phyloP scores from a whole-genome alignment of 2,329 filamentous ascomycete species.

The Rhynchosporium graminicola region DNA sequence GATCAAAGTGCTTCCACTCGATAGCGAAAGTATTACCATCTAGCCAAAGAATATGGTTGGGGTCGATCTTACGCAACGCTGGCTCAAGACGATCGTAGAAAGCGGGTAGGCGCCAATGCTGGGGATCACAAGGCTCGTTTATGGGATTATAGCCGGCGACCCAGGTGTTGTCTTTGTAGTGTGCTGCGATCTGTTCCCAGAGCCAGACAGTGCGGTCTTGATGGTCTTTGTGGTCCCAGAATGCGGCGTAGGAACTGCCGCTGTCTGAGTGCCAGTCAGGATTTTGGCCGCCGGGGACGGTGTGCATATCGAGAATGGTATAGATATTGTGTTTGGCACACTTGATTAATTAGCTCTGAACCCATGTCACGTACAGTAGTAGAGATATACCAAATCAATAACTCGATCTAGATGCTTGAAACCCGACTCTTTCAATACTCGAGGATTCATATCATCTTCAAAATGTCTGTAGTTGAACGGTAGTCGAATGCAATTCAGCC shows the following conservation, averaged over 20 bases:
- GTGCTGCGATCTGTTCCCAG: constrained; percentile 46
- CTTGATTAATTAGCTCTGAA: background rate
- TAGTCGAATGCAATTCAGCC: constrained; percentile 59
- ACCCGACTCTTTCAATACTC: constrained; percentile 49
- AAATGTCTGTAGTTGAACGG: constrained; percentile 63
- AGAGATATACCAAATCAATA: constrained; percentile 43
- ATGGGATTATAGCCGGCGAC: constrained; percentile 39
- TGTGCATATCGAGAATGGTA: constrained; percentile 49
- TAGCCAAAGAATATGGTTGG: constrained; percentile 52
- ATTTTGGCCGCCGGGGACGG: constrained; percentile 49
- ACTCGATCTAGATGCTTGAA: constrained; percentile 53
- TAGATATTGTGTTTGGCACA: constrained; percentile 48
- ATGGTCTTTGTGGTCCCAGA: constrained; percentile 51
- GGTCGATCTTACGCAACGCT: constrained; percentile 46
- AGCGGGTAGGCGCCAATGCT: constrained; percentile 42
- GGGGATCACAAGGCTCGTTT: constrained; percentile 42
- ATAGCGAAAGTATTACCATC: constrained; percentile 57
- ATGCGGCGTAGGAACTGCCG: constrained; percentile 44
- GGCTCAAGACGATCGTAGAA: constrained; percentile 47
- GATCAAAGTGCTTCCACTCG: constrained; percentile 49
- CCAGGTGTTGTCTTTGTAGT: constrained; percentile 47
- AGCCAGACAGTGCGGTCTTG: constrained; percentile 49
- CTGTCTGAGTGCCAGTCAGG: constrained; percentile 51
- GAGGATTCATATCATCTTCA: constrained; percentile 53
- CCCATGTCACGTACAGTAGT: background rate